phyloP scores from a whole-genome alignment of 345 rosid genomes.

The Gynandropsis gynandra region DNA sequence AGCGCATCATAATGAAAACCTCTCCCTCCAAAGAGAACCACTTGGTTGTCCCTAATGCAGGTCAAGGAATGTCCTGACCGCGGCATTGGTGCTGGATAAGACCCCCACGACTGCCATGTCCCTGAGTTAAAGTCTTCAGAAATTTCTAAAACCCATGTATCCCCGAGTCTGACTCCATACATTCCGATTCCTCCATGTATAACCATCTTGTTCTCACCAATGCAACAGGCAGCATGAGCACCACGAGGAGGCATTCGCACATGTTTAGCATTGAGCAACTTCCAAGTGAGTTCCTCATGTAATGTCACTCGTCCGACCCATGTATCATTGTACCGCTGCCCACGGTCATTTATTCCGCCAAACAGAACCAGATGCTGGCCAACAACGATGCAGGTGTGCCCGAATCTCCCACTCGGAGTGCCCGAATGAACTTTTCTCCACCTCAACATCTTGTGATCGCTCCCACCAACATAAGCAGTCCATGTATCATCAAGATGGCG shows the following conservation, averaged over 20 bases:
- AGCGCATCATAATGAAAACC: slow-evolving; percentile 80
- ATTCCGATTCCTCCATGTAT: slow-evolving; percentile 85
- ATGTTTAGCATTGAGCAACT: slow-evolving; percentile 47
- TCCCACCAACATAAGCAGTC: slow-evolving; percentile 59
- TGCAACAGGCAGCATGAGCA: slow-evolving; percentile 84
- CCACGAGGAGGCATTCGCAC: slow-evolving; percentile 68
- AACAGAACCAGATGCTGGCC: slow-evolving; percentile 57
- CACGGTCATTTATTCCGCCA: slow-evolving; percentile 89
- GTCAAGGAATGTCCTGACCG: slow-evolving; percentile 95
- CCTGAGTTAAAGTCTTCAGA: slow-evolving; percentile 53
- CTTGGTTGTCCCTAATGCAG: slow-evolving; percentile 40
- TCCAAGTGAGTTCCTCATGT: slow-evolving; percentile 56
- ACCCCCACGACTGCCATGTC: slow-evolving; percentile 51
- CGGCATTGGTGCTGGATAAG: slow-evolving; percentile 64
- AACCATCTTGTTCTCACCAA: slow-evolving; percentile 58
- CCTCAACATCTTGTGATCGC: slow-evolving; percentile 34
- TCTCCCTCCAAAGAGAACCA: slow-evolving; percentile 85
- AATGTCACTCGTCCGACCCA: slow-evolving; percentile 63
- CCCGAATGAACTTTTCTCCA: slow-evolving; percentile 74
- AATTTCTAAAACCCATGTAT: slow-evolving; percentile 78
- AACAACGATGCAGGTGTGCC: slow-evolving; percentile 66
- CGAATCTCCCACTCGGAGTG: slow-evolving; percentile 86
- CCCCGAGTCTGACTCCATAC: slow-evolving; percentile 58
- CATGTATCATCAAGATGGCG: slow-evolving; percentile 97
- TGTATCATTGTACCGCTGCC: slow-evolving; percentile 71